Conservation (phyloP, 2,329 filamentous ascomycete genomes). For the Aspergillus quadrilineatus region DNA sequence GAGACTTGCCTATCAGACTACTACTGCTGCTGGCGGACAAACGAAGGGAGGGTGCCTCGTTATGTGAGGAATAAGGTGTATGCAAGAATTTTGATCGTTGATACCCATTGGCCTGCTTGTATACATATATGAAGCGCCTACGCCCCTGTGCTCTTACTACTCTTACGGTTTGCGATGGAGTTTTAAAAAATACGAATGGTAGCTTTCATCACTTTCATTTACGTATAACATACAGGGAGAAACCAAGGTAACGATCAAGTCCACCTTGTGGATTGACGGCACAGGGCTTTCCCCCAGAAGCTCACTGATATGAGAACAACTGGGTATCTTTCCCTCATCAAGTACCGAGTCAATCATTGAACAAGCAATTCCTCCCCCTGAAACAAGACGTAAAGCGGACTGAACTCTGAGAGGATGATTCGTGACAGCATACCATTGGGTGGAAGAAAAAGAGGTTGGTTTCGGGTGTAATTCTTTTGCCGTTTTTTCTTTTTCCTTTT, state of each 20-base stretch:
- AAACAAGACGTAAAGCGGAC: constrained; percentile 30
- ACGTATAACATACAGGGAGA: constrained; percentile 42
- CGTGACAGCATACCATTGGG: constrained; percentile 24
- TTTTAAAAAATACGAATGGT: constrained; percentile 20
- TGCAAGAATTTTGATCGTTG: neutral
- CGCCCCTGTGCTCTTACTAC: neutral
- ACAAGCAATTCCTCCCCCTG: constrained; percentile 41
- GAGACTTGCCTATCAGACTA: constrained; percentile 58
- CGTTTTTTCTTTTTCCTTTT: constrained; percentile 37
- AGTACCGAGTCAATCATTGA: constrained; percentile 69
- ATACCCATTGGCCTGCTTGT: constrained; percentile 12
- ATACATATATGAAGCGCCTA: neutral
- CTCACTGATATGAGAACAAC: constrained; percentile 43
- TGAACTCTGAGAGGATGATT: constrained; percentile 21
- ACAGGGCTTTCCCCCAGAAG: constrained; percentile 96
- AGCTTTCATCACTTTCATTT: constrained; percentile 36
- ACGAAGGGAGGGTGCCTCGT: constrained; percentile 44
- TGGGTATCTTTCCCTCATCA: constrained; percentile 99
- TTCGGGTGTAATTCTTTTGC: constrained; percentile 31
- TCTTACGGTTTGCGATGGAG: neutral
- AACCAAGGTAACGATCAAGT: constrained; percentile 82
- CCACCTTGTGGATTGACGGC: constrained; percentile 70
- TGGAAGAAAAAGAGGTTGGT: constrained; percentile 25
- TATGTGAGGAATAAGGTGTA: constrained; percentile 29
- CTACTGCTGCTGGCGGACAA: constrained; percentile 54